Base-by-base conservation (phyloP, 2,329 filamentous ascomycete species). In the Neurospora sp. region DNA sequence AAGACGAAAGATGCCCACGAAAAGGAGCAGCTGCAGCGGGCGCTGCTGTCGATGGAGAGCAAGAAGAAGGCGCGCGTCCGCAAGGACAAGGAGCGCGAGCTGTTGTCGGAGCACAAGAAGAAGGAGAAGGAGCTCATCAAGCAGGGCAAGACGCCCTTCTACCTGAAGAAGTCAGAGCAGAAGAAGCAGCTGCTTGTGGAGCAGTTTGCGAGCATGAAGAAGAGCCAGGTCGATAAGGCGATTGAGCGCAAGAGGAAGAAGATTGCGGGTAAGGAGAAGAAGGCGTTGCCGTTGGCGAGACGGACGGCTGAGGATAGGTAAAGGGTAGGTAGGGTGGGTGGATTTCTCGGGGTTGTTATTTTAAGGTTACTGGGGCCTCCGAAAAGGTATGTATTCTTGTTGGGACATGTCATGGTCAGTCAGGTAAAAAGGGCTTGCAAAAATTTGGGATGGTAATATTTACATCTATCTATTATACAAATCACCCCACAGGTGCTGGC, bases 161-260 rank as follows among this genome's bases (percentile, higher is more conserved):
- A 93, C 81, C 83, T 98, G 76, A 99, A 99, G 87, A 90, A 90
- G 83, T 89, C 90, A 77, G 95, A 97, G 82, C 88, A 96, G 84
- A 97, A 96, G 89, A 93, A 95, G 84, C 84, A 90, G 80, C 84
- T 93, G 70, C 83, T 97, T 72, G 84, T 92, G 77, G 90, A 96
- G 76, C 89, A 91, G 78, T 97, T 92, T 80, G 87, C 90, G 75
- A 87, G 87, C 71, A 91, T 98, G 90, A 96, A 92, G 81, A 91
- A 91, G 78, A 91, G 90, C 79, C 90, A 97, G 81, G 87, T 93
- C 71, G 91, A 96, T 73, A 91, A 90, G 82, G 89, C 90, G 15
- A 92, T 98, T 76, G 93, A 96, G 84, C 86, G 92, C 78, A 89
- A 91, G 82, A 84, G 93, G 80, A 97, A 97, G 90, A 97, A 97